These are phyloP conservation scores for Tetrahymena borealis DNA, from an alignment of 73 alveolate genomes.

Conservation along the genomic window DNA sequence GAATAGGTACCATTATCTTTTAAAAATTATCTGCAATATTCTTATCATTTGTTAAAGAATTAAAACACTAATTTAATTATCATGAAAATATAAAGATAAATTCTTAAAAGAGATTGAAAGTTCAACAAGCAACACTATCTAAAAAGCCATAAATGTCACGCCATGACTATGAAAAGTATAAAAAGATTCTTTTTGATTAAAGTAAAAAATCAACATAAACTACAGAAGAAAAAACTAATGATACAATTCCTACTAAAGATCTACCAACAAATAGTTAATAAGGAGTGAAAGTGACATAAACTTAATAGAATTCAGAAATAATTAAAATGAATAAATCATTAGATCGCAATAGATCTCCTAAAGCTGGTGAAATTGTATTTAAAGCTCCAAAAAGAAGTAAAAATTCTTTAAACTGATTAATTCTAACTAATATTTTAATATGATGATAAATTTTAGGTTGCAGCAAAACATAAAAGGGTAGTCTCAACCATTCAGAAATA, in stretches of 20 bases:
- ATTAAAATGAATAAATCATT: neutral
- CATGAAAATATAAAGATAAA: neutral
- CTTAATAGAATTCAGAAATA: neutral
- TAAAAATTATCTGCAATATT: neutral
- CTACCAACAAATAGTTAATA: neutral
- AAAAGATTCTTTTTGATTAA: neutral
- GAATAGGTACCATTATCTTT: neutral
- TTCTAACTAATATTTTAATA: neutral
- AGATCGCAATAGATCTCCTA: neutral
- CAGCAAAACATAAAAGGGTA: neutral
- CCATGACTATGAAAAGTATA: neutral
- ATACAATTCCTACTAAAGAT: neutral
- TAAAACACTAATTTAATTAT: neutral
- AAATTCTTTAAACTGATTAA: neutral
- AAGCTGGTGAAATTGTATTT: neutral
- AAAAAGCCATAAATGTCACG: neutral
- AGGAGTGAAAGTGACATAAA: neutral
- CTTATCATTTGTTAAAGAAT: neutral
- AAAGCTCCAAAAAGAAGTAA: neutral
- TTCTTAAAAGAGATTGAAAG: neutral
- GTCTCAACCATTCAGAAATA: neutral
- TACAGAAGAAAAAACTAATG: neutral
- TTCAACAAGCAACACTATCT: neutral
- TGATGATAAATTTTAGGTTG: neutral
- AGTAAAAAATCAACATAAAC: neutral